Conservation (phyloP, 441 rosid species). For the Metrosideros polymorpha region DNA sequence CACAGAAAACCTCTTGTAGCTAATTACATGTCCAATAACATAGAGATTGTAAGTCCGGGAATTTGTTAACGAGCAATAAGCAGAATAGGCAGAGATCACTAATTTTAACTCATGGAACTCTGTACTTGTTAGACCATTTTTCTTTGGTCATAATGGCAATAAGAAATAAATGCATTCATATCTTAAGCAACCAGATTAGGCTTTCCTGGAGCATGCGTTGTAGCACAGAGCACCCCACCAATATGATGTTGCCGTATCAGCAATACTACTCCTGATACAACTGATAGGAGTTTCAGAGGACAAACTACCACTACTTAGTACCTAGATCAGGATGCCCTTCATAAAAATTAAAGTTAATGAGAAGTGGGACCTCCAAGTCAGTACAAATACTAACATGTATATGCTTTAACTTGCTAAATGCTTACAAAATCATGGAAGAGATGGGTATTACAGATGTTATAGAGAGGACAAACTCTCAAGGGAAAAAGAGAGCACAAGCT, state of each 20-base stretch:
- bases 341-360: background rate
- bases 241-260: background rate
- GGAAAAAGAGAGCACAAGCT: background rate
- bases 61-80: background rate
- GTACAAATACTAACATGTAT: background rate
- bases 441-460: background rate
- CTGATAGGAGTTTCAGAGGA: background rate
- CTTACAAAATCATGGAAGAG: background rate
- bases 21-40: background rate
- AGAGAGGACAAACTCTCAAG: background rate
- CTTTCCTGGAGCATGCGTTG: background rate
- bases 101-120: background rate
- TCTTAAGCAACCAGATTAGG: background rate
- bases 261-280: background rate
- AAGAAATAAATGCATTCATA: background rate
- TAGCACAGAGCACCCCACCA: background rate
- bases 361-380: background rate
- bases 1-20: background rate
- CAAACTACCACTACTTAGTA: background rate
- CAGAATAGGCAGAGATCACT: background rate
- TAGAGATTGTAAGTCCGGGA: background rate
- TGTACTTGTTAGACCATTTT: background rate
- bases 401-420: background rate
- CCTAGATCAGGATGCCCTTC: background rate
- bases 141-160: background rate